Conservation (phyloP, 2,329 filamentous ascomycete genomes). For the Pseudomassariella vexata region DNA sequence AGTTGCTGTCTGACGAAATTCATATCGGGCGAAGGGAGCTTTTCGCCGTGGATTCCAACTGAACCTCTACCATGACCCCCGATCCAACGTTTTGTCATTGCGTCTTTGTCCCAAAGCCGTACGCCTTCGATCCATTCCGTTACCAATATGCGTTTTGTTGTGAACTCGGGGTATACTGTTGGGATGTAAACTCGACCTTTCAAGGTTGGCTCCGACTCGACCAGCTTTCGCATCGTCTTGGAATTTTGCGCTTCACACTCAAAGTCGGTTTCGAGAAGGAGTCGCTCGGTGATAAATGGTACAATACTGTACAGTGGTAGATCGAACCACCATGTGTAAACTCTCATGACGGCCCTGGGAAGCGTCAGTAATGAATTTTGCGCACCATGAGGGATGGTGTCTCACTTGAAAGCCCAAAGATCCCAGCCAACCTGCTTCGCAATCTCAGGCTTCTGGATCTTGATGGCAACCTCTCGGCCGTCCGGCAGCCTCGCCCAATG, state of each 20-base stretch:
- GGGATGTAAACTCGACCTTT: conserved; percentile 83
- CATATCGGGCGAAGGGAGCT: conserved; percentile 42
- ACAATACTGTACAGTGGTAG: conserved; percentile 88
- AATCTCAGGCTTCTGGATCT: conserved; percentile 95
- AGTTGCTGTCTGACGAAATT: conserved; percentile 37
- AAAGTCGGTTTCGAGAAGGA: conserved; percentile 92
- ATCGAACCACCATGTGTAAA: conserved; percentile 85
- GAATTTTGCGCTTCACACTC: conserved; percentile 86
- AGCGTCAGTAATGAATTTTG: conserved; percentile 11
- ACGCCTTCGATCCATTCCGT: conserved; percentile 98
- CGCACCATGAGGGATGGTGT: conserved; percentile 6
- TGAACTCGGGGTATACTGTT: conserved; percentile 75
- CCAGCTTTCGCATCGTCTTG: conserved; percentile 72
- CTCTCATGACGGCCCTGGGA: conserved; percentile 65
- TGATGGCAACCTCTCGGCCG: conserved; percentile 88
- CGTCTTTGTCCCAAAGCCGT: conserved; percentile 84
- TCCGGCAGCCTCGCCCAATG: conserved; percentile 87
- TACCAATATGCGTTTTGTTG: conserved; percentile 78
- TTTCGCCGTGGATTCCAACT: conserved; percentile 66
- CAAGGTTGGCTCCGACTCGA: conserved; percentile 70
- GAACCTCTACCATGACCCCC: conserved; percentile 72
- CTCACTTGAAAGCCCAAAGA: conserved; percentile 86
- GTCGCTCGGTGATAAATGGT: conserved; percentile 87
- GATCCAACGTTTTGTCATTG: conserved; percentile 70
- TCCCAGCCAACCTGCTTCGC: conserved; percentile 88